Conservation (phyloP, 345 rosid species). For the Heritiera fomes region DNA sequence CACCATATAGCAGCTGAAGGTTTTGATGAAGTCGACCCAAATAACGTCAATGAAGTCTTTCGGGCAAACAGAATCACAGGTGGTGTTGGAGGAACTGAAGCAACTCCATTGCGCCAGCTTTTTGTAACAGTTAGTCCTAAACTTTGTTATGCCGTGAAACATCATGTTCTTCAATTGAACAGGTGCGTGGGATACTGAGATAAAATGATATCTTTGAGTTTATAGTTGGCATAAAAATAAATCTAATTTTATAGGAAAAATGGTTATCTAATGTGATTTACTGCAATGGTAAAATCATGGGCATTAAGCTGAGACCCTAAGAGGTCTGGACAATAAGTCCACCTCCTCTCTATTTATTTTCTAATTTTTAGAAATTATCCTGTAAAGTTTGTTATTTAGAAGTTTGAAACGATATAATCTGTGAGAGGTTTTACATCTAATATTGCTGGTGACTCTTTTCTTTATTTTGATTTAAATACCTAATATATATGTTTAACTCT, state of each 20-base stretch:
- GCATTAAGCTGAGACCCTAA: background rate
- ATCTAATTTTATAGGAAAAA: background rate
- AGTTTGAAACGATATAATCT: background rate
- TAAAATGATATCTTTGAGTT: background rate
- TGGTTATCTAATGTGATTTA: background rate
- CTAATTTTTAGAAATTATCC: background rate
- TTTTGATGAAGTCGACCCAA: constrained; percentile 3
- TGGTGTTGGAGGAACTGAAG: constrained; percentile 17
- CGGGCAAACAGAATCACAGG: background rate
- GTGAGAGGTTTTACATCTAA: background rate
- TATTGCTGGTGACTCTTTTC: background rate
- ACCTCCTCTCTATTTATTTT: background rate
- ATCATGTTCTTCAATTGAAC: constrained; percentile 44
- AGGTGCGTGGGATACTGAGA: constrained; percentile 30
- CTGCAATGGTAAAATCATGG: background rate
- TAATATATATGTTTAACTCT: too few relatives aligned
- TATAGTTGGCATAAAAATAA: background rate
- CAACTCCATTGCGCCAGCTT: constrained; percentile 39
- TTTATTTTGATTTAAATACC: background rate
- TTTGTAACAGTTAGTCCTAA: constrained; percentile 58
- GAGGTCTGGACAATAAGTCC: background rate
- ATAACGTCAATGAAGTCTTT: background rate
- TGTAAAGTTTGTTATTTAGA: background rate
- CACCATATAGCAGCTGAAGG: constrained; percentile 31
- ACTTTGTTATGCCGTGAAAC: constrained; percentile 48